Base-by-base conservation (phyloP, 306 rosid species). In the Benincasa hispida region DNA sequence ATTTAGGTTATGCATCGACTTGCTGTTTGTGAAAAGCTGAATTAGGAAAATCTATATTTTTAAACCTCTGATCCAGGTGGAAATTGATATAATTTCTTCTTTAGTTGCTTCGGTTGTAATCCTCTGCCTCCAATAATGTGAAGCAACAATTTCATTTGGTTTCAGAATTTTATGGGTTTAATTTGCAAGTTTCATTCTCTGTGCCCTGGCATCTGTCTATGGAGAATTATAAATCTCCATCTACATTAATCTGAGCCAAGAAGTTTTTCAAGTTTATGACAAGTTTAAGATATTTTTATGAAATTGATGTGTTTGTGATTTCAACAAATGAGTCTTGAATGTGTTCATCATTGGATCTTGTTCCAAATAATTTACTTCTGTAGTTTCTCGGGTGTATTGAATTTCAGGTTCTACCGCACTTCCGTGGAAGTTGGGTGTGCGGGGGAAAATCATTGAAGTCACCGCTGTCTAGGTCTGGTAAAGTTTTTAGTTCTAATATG, bases 401-500 rank as follows among this genome's bases (percentile, higher is more conserved):
- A 73, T 55, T 77, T 77, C 76, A 88, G 91, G 84, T 79, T 78
- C 48, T 42, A 24, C 87, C 68, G 77, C 75, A 82, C 87, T 79
- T 82, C 80, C 66, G 66, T 22, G 80, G 76, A 30, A 77, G 77
- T 83, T 78, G 77, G 77, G 76, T 63, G 83, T 77, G 81, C 76
- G 12, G 86, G 83, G 12, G 84, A 80, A 72, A 81, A 79, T 65
- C 73, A 73, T 80, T 80, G 24, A 79, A 55, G 80, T 61, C 70
- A 0, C 68, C 79, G 7, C 57, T 82, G 60, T 59, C 75, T 59
- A 81, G 81, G 74, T 77, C 58, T 69, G 5, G 42, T 74, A 60
- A 67, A 79, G 35, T 75, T 80, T 78, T 78, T 75, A 75, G 72
- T 88, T 76, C 72, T 22, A 41, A 76, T 22, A 95, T 92, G 99